phyloP scores from a whole-genome alignment of 2,329 filamentous ascomycete genomes.

The Aspergillus caelatus region DNA sequence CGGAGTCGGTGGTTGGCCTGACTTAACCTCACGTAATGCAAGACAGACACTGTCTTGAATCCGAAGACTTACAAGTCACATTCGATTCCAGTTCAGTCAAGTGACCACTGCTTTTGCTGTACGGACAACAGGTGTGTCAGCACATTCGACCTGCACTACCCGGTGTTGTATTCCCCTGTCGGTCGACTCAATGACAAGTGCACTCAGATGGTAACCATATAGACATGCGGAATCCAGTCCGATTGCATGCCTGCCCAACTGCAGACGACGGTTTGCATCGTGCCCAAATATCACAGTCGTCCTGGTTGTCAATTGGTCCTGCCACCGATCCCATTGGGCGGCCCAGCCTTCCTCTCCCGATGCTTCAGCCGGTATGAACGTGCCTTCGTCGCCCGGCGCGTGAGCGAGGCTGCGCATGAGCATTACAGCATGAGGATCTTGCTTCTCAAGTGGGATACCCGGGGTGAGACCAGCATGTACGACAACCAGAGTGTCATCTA shows the following conservation, averaged over 20 bases:
- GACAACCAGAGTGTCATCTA: constrained; percentile 19
- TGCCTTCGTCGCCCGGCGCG: neutral
- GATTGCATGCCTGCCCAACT: constrained; percentile 22
- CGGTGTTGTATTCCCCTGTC: neutral
- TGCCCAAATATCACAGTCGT: constrained; percentile 27
- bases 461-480: constrained; percentile 26
- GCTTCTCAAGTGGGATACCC: constrained; percentile 18
- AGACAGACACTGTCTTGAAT: neutral
- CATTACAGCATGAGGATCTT: constrained; percentile 22
- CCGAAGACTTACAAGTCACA: neutral
- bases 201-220: constrained; percentile 24
- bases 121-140: neutral
- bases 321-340: constrained; percentile 25
- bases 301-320: constrained; percentile 18
- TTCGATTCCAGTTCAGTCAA: neutral
- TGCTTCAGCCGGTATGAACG: constrained; percentile 12
- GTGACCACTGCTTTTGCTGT: neutral
- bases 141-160: neutral
- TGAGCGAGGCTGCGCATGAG: constrained; percentile 22
- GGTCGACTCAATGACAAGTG: constrained; percentile 27
- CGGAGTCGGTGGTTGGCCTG: neutral
- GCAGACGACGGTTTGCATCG: constrained; percentile 27
- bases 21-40: neutral
- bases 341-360: constrained; percentile 25
- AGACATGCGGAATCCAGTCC: constrained; percentile 26